Percentiles rank a stretch among this genome's conserved stretches.
These are phyloP conservation scores for Crucihimalaya himalaica DNA, from an alignment of 345 rosid species.

Conservation along the genomic window DNA sequence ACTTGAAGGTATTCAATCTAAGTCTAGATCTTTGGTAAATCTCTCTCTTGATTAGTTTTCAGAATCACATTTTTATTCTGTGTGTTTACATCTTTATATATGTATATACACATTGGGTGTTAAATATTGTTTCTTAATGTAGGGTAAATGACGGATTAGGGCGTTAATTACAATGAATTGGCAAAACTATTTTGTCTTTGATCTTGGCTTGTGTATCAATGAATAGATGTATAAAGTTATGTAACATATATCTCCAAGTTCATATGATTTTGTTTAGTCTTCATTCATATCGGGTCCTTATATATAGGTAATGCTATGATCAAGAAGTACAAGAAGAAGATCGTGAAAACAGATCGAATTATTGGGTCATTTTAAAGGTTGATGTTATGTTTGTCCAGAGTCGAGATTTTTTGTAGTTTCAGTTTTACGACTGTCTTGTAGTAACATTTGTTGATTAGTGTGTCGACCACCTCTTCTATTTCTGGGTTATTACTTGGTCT, in stretches of 20 bases:
- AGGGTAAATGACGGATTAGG: slow-evolving; percentile 2
- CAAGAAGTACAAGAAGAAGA: slow-evolving; percentile 18
- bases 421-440: slow-evolving; percentile 8
- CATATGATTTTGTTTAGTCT: slow-evolving; percentile 2
- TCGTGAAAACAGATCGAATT: background rate
- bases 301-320: background rate
- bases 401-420: background rate
- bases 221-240: background rate
- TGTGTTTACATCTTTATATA: background rate
- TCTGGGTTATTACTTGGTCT: slow-evolving; percentile 12
- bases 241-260: background rate
- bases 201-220: slow-evolving; percentile 6
- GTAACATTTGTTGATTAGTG: background rate
- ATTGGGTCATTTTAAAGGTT: background rate
- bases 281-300: background rate
- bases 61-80: background rate
- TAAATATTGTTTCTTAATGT: background rate
- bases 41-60: background rate
- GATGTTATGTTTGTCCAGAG: background rate
- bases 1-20: background rate
- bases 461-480: slow-evolving; percentile 19
- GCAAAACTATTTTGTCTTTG: slow-evolving; percentile 10
- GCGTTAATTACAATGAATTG: slow-evolving; percentile 15
- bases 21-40: slow-evolving; percentile 27
- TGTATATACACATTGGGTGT: background rate